phyloP scores from a whole-genome alignment of 2,329 filamentous ascomycete species.

The Aspergillus hortae region DNA sequence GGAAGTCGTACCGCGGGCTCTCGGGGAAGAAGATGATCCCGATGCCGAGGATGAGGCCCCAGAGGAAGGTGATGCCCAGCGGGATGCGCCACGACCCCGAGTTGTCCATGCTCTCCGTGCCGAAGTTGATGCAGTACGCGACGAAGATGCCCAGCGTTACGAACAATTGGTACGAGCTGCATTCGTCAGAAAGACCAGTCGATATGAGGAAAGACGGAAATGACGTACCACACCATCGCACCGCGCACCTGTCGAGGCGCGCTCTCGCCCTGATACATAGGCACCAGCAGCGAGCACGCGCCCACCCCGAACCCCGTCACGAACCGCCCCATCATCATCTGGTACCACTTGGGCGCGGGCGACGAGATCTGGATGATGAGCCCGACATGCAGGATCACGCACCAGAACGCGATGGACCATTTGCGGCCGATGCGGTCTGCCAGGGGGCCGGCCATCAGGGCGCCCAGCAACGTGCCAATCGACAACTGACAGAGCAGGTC shows the following conservation, averaged over 20 bases:
- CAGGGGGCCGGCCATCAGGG: conserved; percentile 41
- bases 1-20: conserved; percentile 55
- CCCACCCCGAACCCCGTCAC: conserved; percentile 59
- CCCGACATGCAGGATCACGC: conserved; percentile 36
- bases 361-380: conserved; percentile 43
- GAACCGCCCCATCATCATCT: conserved; percentile 46
- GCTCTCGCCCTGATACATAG: conserved; percentile 77
- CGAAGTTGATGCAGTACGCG: conserved; percentile 42
- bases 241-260: conserved; percentile 67
- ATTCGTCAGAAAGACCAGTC: neutral
- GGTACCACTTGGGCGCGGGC: conserved; percentile 34
- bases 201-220: conserved; percentile 27
- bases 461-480: conserved; percentile 38
- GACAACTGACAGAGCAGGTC: neutral
- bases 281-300: conserved; percentile 60
- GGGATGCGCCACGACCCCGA: conserved; percentile 47
- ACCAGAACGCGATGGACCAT: conserved; percentile 40
- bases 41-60: conserved; percentile 50
- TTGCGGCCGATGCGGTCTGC: conserved; percentile 42
- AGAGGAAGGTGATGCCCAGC: conserved; percentile 56
- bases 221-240: conserved; percentile 53
- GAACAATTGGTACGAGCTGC: conserved; percentile 45
- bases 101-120: conserved; percentile 30
- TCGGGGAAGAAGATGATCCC: conserved; percentile 56
- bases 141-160: conserved; percentile 44